Conservation (phyloP, 192 early-diverging fungal genomes). For the Podila clonocystis region DNA sequence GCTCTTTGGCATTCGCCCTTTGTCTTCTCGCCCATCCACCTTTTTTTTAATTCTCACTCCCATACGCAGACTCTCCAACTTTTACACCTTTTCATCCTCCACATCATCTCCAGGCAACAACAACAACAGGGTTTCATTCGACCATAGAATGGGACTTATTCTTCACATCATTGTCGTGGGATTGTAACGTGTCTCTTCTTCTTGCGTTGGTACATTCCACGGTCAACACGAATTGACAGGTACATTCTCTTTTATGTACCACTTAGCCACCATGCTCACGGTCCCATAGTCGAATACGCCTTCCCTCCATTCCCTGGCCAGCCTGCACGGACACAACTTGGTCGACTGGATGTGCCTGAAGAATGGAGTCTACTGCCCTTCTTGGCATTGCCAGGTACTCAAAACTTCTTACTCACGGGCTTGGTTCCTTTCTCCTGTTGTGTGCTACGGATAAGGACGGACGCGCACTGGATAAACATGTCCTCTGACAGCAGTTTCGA, state of each 20-base stretch:
- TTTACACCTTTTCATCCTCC: not conserved
- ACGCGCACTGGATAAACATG: not conserved
- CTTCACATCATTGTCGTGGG: conserved; percentile 51
- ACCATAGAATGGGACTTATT: conserved; percentile 32
- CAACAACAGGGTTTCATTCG: not conserved
- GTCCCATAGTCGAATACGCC: conserved; percentile 62
- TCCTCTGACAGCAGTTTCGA: not conserved
- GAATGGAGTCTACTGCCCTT: conserved; percentile 88
- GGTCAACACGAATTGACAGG: not conserved
- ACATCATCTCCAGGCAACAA: not conserved
- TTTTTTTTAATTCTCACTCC: not conserved
- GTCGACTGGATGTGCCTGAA: conserved; percentile 69
- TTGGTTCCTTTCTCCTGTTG: too few species aligned
- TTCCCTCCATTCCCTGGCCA: conserved; percentile 59
- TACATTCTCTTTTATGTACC: not conserved
- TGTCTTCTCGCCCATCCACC: not conserved
- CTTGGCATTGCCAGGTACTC: conserved; percentile 74
- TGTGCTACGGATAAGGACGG: too few species aligned
- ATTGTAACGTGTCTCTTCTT: conserved; percentile 18
- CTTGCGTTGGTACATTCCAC: not conserved
- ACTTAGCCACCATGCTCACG: conserved; percentile 60
- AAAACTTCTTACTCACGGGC: not conserved
- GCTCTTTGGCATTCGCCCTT: not conserved
- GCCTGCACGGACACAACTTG: conserved; percentile 23
- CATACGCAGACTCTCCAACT: not conserved